phyloP scores from a whole-genome alignment of 768 basidiomycete genomes.

The Pholiota molesta region DNA sequence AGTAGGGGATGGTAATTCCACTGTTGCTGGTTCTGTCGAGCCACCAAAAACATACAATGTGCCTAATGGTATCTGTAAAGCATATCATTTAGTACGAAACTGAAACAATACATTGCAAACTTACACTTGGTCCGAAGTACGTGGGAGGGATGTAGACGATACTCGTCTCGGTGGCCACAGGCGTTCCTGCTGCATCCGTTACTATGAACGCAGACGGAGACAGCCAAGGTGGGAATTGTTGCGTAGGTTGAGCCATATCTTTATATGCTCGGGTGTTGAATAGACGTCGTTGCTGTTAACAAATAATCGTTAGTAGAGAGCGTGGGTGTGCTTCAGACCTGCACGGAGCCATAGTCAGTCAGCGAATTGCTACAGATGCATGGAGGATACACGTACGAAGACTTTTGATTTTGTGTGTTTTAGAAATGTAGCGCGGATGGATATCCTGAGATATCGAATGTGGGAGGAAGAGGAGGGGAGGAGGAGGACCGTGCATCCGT shows the following conservation, averaged over 20 bases:
- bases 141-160: conserved; percentile 72
- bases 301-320: conserved; percentile 49
- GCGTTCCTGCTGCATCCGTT: conserved; percentile 54
- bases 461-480: conserved; percentile 12
- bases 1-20: conserved; percentile 20
- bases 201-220: conserved; percentile 55
- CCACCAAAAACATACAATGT: conserved; percentile 77
- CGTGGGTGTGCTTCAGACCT: conserved; percentile 36
- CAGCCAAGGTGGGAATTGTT: conserved; percentile 75
- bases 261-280: conserved; percentile 23
- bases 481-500: conserved; percentile 20
- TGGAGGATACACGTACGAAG: conserved; percentile 21
- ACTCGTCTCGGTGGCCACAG: conserved; percentile 57
- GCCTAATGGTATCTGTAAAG: conserved; percentile 70
- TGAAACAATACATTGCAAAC: conserved; percentile 30
- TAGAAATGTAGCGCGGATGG: conserved; percentile 13
- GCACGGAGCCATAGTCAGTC: conserved; percentile 7
- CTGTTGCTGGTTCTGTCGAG: conserved; percentile 60
- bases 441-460: conserved; percentile 27
- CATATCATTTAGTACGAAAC: conserved; percentile 6
- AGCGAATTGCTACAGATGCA: conserved; percentile 1
- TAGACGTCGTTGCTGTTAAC: conserved; percentile 25
- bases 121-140: conserved; percentile 82
- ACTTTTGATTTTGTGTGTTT: conserved; percentile 17
- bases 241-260: conserved; percentile 63